A percentile compares a stretch with the other conserved stretches of the same genome.
Conservation (phyloP, 345 rosid species). For the Passiflora organensis region DNA sequence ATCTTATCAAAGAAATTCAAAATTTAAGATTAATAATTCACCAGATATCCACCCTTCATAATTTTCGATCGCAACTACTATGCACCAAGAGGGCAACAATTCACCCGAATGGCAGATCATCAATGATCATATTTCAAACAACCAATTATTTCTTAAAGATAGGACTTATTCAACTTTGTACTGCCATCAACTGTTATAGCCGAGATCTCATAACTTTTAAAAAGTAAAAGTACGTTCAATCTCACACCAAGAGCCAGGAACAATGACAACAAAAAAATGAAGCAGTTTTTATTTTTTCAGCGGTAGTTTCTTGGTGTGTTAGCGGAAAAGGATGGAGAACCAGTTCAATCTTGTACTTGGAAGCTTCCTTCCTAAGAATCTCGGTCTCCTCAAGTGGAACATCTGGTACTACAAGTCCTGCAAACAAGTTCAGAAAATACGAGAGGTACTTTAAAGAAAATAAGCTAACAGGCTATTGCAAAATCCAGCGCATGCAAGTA, state of each 20-base stretch:
- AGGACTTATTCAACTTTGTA: neutral
- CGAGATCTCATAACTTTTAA: neutral
- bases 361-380: slow-evolving; percentile 63
- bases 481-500: neutral
- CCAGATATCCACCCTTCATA: too few relatives aligned
- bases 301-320: too few relatives aligned
- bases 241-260: neutral
- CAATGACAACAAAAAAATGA: too few relatives aligned
- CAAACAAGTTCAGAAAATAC: slow-evolving; percentile 6
- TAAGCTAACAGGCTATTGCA: neutral
- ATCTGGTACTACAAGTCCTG: slow-evolving; percentile 94
- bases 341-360: slow-evolving; percentile 67
- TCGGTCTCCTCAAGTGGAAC: slow-evolving; percentile 95
- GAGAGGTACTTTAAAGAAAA: neutral
- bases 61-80: neutral
- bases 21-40: neutral
- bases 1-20: neutral
- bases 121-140: too few relatives aligned
- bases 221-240: slow-evolving; percentile 1
- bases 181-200: neutral
- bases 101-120: too few relatives aligned
- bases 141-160: too few relatives aligned
- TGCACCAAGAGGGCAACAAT: too few relatives aligned
- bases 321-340: slow-evolving; percentile 20
- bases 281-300: too few relatives aligned